Base-by-base conservation (phyloP, 2,329 filamentous ascomycete genomes). In the Xylaria sp. region DNA sequence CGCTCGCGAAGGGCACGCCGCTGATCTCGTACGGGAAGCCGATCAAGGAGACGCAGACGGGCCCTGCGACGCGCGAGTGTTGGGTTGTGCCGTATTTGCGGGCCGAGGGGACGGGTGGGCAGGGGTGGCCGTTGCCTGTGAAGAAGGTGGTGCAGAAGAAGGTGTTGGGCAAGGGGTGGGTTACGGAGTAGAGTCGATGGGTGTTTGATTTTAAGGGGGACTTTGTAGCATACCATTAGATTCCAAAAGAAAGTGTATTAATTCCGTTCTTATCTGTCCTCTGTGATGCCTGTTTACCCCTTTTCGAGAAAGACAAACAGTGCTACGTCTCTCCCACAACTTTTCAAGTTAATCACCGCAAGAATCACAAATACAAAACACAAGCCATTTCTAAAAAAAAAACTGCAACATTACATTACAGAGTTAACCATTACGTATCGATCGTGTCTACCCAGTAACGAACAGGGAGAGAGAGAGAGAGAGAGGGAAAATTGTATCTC, bases 1-100 rank as follows among this genome's bases (percentile, higher is more conserved):
- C 84, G 1, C 79, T 97, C 57, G 90, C 92, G 4, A 88, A 91
- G 71, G 90, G 90, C 0, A 97, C 94, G 10, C 90, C 92, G 53
- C 77, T 99, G 57, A 74, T 97, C 19, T 84, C 84, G 44, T 92
- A 93, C 66, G 90, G 91, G 2, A 97, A 97, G 77, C 93, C 94
- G 0, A 87, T 97, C 71, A 94, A 94, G 67, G 92, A 94, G 78
- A 83, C 90, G 11, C 77, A 82, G 3, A 79, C 75, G 72, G 52
- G 48, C 7, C 56, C 71, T 23, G 77, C 71, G 61, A 76, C 76
- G 63, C 82, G 92, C 53, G 88, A 94, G 74, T 92, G 89, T 67
- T 95, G 90, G 84, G 89, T 96, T 2, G 84, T 93, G 65, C 88
- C 92, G 52, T 88, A 87, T 65, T 72, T 97, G 65, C 78, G 86